phyloP scores from a whole-genome alignment of 257 asterid genomes.

The Marsdenia floribunda region DNA sequence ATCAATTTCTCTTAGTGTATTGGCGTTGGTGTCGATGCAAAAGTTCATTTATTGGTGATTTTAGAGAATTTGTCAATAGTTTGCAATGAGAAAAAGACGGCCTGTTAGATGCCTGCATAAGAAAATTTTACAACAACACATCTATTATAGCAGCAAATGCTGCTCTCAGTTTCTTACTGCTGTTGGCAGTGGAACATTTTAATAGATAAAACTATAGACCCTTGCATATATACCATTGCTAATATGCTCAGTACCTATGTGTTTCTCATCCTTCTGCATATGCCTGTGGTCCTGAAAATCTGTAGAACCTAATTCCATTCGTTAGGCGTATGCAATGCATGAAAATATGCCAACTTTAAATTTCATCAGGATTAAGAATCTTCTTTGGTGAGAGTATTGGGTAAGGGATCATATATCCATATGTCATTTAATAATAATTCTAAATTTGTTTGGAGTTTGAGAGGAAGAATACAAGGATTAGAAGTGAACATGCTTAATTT shows the following conservation, averaged over 20 bases:
- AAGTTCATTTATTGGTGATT: not conserved
- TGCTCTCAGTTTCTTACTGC: not conserved
- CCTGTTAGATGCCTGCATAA: no score
- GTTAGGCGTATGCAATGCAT: not conserved
- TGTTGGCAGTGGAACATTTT: not conserved
- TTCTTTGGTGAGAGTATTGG: no score
- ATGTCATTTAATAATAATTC: no score
- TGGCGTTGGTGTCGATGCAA: not conserved
- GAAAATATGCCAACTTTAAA: not conserved
- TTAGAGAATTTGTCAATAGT: not conserved
- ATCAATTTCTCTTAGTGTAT: not conserved
- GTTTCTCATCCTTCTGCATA: not conserved
- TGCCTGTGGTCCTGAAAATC: not conserved
- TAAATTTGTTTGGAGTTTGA: no score
- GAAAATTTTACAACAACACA: no score
- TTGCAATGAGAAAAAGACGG: not conserved
- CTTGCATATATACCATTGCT: not conserved
- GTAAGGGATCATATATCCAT: no score
- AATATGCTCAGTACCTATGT: not conserved
- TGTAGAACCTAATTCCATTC: not conserved
- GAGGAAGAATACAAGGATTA: no score
- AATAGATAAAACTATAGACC: not conserved
- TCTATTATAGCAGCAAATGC: no score
- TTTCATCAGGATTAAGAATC: not conserved
- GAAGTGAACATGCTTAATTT: not conserved